Evolutionary conservation across 73 alveolate genomes (phyloP), one percentile per base, ranked within the genome.

Genomic region (Blepharisma japonicum): DNA sequence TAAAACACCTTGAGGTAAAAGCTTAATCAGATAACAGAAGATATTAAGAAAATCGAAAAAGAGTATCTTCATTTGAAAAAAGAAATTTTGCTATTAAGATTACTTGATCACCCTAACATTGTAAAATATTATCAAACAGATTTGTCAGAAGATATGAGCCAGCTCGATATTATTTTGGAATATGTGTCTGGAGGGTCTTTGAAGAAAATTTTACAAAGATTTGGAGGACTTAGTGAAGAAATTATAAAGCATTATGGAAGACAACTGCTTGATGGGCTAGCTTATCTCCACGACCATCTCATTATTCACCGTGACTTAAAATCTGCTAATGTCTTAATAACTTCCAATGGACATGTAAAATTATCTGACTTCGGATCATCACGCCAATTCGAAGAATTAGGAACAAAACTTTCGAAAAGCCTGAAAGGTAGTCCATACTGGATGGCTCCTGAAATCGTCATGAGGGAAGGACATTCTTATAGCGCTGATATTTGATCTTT

Each of bases 361-460:
- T 48, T 82, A 67, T 25, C 85, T 21, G 90, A 82, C 39, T 82
- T 82, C 55, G 90, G 90, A 47, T 54, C 85, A 50, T 71, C 90
- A 7, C 20, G 56, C 27, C n/a, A 53, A 53, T 53, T 53, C 4
- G 67, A 53, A 53, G 67, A 53, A 14, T 14, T 53, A 14, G 67
- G 67, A 53, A 14, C 27, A 20, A 11, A 53, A 14, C n/a, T 53
- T 14, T 53, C 67, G 4, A 53, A 53, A 53, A 14, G 27, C n/a
- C 67, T 23, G 14, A 88, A 82, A 56, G 94, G 98, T 0, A 83
- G 96, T 11, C 68, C 86, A 45, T 93, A 94, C 32, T 92, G 98
- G 98, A 83, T 88, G 87, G 98, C 98, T 23, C 98, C 98, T 27
- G 98, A 92, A 79, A 94, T 88, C 18, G 79, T 87, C 6, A 80